Base-by-base conservation (phyloP, 805 yeast species). In the Kodamaea laetipori region DNA sequence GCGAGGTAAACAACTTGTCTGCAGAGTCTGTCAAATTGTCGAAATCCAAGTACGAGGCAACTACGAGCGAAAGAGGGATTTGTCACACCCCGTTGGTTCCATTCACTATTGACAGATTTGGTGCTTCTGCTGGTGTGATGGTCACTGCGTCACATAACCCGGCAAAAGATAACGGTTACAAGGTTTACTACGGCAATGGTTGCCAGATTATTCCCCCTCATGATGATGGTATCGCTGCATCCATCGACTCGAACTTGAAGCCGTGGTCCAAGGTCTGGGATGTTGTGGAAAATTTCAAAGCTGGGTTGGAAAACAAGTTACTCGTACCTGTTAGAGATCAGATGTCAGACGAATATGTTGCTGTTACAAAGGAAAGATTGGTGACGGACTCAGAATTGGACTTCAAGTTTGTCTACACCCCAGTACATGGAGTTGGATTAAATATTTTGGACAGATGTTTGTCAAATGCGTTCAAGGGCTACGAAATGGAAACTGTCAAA, bases 131-230 rank as follows among this genome's bases (percentile, higher is more conserved):
- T 39, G 99, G 98, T 16, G 85, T 92, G 1, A 90, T 90, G 97
- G 79, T 90, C 21, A 89, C 96, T 0, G 96, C 96, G 1, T 85
- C 94, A 41, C 95, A 87, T 57, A 86, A 86, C 58, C 92, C 94
- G 1, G 85, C 85, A 25, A 69, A 77, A 60, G 97, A 90, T 59
- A 90, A 90, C 57, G 98, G 98, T 0, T 92, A 88, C 66, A 92
- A 92, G 58, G 98, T 92, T 1, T 92, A 94, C 67, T 89, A 94
- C 80, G 69, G 74, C 7, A 92, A 92, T 59, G 98, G 97, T 3
- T 92, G 97, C 62, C 98, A 94, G 62, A 94, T 92, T 50, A 88
- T 92, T 36, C 90, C 96, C 2, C 98, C 99, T 0, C 89, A 84
- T 56, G 98, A 94, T 57, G 54, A 56, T 2, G 81, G 75, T 1